Conservation (phyloP, 345 rosid genomes). For the Eucalyptus cloeziana region DNA sequence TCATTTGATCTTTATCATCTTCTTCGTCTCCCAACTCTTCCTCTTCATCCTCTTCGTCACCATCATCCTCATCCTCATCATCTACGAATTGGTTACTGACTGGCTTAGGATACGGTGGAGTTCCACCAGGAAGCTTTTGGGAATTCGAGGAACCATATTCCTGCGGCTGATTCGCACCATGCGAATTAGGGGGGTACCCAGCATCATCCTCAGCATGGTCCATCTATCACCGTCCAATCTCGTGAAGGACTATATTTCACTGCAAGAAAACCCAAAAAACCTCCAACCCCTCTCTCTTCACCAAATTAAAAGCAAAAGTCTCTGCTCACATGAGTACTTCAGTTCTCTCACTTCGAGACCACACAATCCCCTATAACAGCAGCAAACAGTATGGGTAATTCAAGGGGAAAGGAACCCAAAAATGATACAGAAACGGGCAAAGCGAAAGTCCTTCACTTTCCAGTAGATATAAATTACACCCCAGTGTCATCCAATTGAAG, state of each 20-base stretch:
- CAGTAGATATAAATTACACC: not conserved
- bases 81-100: conserved; percentile 10
- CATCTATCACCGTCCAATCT: conserved; percentile 17
- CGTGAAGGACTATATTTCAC: not conserved
- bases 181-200: conserved; percentile 48
- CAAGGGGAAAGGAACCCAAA: not conserved
- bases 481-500: not conserved
- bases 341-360: not conserved
- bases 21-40: conserved; percentile 27
- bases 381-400: not conserved
- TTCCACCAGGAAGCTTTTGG: conserved; percentile 45
- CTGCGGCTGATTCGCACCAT: conserved; percentile 25
- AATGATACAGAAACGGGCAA: not conserved
- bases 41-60: conserved; percentile 16
- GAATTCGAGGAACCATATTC: conserved; percentile 31
- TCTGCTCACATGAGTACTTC: not conserved
- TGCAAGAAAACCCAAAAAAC: not conserved
- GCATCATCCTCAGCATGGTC: conserved; percentile 69
- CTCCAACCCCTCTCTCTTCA: not conserved
- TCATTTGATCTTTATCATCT: conserved; percentile 13
- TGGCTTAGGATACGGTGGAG: conserved; percentile 16
- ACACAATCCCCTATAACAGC: not conserved
- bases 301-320: not conserved
- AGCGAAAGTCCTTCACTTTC: not conserved
- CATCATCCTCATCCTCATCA: conserved; percentile 27